Percentiles rank a stretch among this genome's conserved stretches.
These are phyloP conservation scores for Coniochaeta ligniaria DNA, from an alignment of 2,329 filamentous ascomycete genomes.

Conservation along the genomic window DNA sequence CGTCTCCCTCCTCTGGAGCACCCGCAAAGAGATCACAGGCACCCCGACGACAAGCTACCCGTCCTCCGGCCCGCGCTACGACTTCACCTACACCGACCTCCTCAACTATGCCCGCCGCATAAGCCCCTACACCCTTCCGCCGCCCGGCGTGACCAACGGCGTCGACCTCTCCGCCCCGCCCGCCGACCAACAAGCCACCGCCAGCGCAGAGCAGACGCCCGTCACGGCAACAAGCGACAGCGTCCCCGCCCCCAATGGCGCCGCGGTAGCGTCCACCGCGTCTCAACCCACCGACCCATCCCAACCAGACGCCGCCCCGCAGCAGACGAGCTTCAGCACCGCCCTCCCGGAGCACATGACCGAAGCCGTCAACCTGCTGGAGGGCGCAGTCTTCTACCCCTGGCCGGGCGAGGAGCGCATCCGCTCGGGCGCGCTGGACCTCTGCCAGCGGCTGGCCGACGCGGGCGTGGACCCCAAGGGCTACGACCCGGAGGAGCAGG, in stretches of 20 bases:
- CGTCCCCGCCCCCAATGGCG: neutral
- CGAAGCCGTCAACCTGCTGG: conserved; percentile 44
- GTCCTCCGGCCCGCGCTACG: conserved; percentile 31
- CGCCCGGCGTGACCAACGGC: conserved; percentile 41
- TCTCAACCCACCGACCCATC: neutral
- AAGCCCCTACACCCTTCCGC: conserved; percentile 70
- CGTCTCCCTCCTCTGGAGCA: conserved; percentile 60
- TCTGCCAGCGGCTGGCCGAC: conserved; percentile 55
- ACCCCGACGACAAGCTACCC: conserved; percentile 47
- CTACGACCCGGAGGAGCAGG: conserved; percentile 52
- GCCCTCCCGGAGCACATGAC: conserved; percentile 39
- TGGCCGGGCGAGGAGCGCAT: conserved; percentile 72
- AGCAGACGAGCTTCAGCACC: conserved; percentile 16
- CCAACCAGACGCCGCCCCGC: conserved; percentile 10
- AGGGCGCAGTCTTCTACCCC: conserved; percentile 57
- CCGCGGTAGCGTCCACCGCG: neutral
- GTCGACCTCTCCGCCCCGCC: conserved; percentile 20
- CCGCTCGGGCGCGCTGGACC: conserved; percentile 58
- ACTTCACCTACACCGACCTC: conserved; percentile 64
- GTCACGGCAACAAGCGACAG: neutral
- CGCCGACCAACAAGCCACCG: conserved; percentile 13
- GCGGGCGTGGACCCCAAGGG: conserved; percentile 53
- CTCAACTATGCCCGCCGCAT: conserved; percentile 74
- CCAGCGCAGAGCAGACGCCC: neutral
- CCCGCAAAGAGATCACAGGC: conserved; percentile 64